Evolutionary conservation across 2,329 filamentous ascomycete genomes (phyloP).

Genomic region (Alternaria brassicae): DNA sequence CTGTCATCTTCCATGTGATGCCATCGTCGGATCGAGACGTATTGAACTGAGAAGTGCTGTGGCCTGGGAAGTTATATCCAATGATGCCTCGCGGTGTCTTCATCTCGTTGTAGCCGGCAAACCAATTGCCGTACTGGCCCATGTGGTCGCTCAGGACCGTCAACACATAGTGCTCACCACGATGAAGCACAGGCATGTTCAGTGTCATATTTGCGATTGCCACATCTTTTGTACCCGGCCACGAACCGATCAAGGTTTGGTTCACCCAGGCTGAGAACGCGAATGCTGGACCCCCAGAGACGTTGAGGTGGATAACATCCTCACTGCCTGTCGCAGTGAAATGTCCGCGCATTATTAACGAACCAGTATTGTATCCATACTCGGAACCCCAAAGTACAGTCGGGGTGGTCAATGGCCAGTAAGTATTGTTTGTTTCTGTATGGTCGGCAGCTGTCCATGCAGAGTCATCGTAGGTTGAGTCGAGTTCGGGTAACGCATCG

Average conservation of each 20-base stretch:
- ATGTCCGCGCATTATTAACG: constrained; percentile 71
- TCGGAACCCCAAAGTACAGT: constrained; percentile 68
- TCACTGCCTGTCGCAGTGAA: constrained; percentile 70
- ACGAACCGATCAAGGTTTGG: constrained; percentile 67
- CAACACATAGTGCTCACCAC: constrained; percentile 64
- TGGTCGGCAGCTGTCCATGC: constrained; percentile 68
- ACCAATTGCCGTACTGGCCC: constrained; percentile 71
- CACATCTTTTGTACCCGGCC: constrained; percentile 60
- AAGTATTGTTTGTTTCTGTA: constrained; percentile 62
- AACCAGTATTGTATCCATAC: constrained; percentile 74
- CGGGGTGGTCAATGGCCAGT: constrained; percentile 47
- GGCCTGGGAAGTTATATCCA: constrained; percentile 62
- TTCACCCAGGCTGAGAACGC: constrained; percentile 72
- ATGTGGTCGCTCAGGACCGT: constrained; percentile 75
- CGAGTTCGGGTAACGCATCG: constrained; percentile 73
- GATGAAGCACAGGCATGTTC: constrained; percentile 58
- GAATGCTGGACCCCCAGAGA: constrained; percentile 69
- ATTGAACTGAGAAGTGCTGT: constrained; percentile 40
- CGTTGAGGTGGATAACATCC: constrained; percentile 61
- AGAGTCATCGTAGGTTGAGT: constrained; percentile 69
- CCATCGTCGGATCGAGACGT: constrained; percentile 35
- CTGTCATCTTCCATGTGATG: constrained; percentile 69
- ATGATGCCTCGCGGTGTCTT: constrained; percentile 68
- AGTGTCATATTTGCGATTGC: constrained; percentile 63
- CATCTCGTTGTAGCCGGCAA: constrained; percentile 58